Conservation (phyloP, 352 stramenopile genomes). For the Pelagophyceae sp. region DNA sequence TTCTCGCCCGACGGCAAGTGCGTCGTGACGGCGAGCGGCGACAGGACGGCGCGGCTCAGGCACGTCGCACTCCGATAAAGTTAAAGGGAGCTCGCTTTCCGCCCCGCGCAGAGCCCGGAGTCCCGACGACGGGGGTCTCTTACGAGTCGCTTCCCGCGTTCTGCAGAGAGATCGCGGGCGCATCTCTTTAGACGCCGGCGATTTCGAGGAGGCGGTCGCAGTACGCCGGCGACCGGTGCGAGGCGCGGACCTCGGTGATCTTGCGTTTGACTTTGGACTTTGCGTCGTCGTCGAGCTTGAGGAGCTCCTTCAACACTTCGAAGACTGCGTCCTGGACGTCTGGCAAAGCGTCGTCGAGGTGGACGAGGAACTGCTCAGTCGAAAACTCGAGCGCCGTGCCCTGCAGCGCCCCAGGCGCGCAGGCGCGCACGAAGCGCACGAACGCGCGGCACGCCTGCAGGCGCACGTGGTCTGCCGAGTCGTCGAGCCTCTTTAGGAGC, state of each 20-base stretch:
- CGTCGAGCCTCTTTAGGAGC: conserved; percentile 69
- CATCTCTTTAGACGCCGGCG: too few species aligned
- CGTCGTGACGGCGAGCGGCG: too few species aligned
- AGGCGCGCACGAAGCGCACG: conserved; percentile 56
- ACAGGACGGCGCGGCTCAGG: too few species aligned
- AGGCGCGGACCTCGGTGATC: conserved; percentile 49
- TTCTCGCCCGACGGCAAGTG: too few species aligned
- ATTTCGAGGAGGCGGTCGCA: conserved; percentile 53
- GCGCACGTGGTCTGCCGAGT: conserved; percentile 68
- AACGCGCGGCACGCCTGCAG: conserved; percentile 68
- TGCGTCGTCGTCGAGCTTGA: not conserved
- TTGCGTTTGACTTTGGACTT: not conserved
- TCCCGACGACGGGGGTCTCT: too few species aligned
- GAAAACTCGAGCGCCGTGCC: conserved; percentile 72
- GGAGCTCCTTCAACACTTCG: not conserved
- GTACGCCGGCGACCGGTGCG: conserved; percentile 57
- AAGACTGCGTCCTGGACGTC: conserved; percentile 56
- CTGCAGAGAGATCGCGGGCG: too few species aligned
- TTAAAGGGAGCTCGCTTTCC: too few species aligned
- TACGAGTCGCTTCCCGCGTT: too few species aligned
- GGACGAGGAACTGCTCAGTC: conserved; percentile 68
- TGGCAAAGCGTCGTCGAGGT: conserved; percentile 64
- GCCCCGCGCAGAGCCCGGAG: too few species aligned
- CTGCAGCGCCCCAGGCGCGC: conserved; percentile 57
- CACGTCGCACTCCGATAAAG: too few species aligned